phyloP scores from a whole-genome alignment of 2,329 filamentous ascomycete species.

The Hymenoscyphus occultus region DNA sequence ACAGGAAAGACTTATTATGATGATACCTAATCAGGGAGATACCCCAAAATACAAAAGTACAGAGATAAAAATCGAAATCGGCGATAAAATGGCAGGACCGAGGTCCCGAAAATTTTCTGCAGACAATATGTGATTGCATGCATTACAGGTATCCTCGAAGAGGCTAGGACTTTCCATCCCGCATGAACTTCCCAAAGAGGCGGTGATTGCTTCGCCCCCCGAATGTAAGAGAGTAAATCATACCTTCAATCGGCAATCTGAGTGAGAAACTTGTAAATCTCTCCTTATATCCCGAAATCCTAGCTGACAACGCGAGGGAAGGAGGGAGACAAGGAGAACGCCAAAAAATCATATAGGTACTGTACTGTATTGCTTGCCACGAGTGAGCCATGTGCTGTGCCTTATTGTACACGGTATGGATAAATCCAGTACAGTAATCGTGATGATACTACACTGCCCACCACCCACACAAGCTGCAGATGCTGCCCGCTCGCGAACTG shows the following conservation, averaged over 20 bases:
- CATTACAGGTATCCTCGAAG: neutral
- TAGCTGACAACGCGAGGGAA: neutral
- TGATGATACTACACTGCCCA: neutral
- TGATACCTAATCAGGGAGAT: slow-evolving; percentile 6
- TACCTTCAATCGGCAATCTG: neutral
- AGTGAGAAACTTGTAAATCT: neutral
- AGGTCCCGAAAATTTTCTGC: neutral
- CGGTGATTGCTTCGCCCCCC: neutral
- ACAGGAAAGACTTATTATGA: slow-evolving; percentile 7
- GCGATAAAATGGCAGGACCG: neutral
- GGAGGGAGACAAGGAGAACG: neutral
- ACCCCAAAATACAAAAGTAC: neutral
- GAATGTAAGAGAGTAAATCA: neutral
- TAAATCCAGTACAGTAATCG: neutral
- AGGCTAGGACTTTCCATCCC: neutral
- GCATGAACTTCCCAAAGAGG: neutral
- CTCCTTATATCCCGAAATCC: neutral
- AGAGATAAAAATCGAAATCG: neutral
- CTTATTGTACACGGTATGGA: neutral
- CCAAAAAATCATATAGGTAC: neutral
- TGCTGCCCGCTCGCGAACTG: neutral
- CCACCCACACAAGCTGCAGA: neutral
- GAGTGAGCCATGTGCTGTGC: neutral
- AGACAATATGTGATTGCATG: neutral
- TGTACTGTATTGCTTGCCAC: neutral